phyloP scores from a whole-genome alignment of 768 basidiomycete species.

The Russula dissimulans region DNA sequence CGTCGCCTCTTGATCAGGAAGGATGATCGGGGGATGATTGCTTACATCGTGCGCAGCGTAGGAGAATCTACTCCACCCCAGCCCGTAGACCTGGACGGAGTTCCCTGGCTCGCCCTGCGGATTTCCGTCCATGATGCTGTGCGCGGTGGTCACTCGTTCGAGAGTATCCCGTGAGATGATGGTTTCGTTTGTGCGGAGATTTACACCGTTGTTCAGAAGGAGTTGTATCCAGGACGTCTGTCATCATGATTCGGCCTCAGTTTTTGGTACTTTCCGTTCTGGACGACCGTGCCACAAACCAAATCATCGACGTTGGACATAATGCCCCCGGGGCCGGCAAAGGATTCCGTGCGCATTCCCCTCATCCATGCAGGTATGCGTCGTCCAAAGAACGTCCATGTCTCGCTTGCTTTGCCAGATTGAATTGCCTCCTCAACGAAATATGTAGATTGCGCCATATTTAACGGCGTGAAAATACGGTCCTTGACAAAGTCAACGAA shows the following conservation, averaged over 20 bases:
- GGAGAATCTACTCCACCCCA: conserved; percentile 35
- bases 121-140: conserved; percentile 20
- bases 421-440: conserved; percentile 26
- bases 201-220: conserved; percentile 28
- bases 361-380: conserved; percentile 27
- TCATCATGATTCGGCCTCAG: not conserved
- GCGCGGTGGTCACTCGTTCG: conserved; percentile 27
- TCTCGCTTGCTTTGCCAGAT: conserved; percentile 27
- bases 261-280: not conserved
- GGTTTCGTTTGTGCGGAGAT: conserved; percentile 23
- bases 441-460: conserved; percentile 34
- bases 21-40: not conserved
- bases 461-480: conserved; percentile 33
- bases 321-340: conserved; percentile 34
- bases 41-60: conserved; percentile 35
- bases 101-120: conserved; percentile 1
- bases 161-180: conserved; percentile 28
- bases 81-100: conserved; percentile 32
- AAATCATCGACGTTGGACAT: conserved; percentile 36
- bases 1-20: not conserved
- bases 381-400: conserved; percentile 27
- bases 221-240: conserved; percentile 34
- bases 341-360: conserved; percentile 21
- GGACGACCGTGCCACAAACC: conserved; percentile 23
- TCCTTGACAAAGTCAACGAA: conserved; percentile 34